Conservation (phyloP, 495 filamentous ascomycete genomes). For the Penicillium angulare region DNA sequence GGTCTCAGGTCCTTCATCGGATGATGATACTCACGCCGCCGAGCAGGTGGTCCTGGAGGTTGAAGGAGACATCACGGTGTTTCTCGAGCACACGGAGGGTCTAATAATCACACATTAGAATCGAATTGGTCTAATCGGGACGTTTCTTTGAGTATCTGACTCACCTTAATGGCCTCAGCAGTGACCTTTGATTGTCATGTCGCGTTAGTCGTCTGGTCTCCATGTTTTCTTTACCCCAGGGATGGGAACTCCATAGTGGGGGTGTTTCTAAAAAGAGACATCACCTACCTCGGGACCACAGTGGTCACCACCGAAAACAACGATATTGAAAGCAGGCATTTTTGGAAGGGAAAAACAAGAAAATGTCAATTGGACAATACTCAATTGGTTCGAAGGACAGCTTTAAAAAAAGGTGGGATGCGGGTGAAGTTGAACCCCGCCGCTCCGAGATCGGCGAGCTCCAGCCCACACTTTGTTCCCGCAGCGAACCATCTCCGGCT, state of each 20-base stretch:
- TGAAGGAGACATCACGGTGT: slow-evolving; percentile 68
- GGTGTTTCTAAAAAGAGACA: background rate
- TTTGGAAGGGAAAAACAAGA: slow-evolving; percentile 13
- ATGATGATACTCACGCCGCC: slow-evolving; percentile 87
- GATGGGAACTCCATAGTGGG: slow-evolving; percentile 2
- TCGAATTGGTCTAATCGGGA: background rate
- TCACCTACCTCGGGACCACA: slow-evolving; percentile 84
- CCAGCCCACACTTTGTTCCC: background rate
- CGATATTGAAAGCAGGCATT: slow-evolving; percentile 55
- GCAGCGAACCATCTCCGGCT: background rate
- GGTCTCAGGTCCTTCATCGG: background rate
- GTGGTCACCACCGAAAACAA: slow-evolving; percentile 86
- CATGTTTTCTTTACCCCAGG: slow-evolving; percentile 6
- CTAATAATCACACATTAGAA: slow-evolving; percentile 27
- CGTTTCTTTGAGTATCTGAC: background rate
- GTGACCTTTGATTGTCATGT: slow-evolving; percentile 45
- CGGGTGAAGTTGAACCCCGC: slow-evolving; percentile 28
- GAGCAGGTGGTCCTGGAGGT: slow-evolving; percentile 88
- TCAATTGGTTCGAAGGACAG: slow-evolving; percentile 18
- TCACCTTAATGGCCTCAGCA: slow-evolving; percentile 82
- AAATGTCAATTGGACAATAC: slow-evolving; percentile 11
- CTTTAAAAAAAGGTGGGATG: slow-evolving; percentile 30
- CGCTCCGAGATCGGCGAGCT: slow-evolving; percentile 30
- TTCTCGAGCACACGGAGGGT: slow-evolving; percentile 72
- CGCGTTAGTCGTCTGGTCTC: slow-evolving; percentile 3